Base-by-base conservation (phyloP, 148 eudicot species). In the Silene uniflora region DNA sequence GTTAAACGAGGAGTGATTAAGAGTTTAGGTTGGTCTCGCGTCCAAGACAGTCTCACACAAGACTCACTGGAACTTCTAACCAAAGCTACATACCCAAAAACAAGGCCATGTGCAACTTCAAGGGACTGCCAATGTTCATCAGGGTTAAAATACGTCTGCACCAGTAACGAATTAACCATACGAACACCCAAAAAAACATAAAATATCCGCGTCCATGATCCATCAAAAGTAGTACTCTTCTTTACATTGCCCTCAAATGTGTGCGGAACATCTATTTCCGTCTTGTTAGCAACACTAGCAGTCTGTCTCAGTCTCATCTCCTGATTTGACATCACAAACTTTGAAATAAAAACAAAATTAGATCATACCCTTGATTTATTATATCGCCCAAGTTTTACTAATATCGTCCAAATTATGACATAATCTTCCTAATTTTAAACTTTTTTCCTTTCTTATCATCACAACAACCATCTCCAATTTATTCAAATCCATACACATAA, bases 101-200 rank as follows among this genome's bases (percentile, higher is more conserved):
- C 83, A 44, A 92, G 81, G 46, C 84, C 89, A 77, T 95, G 98
- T 14, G 91, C 98, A 75, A 95, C 97, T 81, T 95, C 98, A 76
- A 89, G 87, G 68, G 92, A 89, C 79, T 95, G 98, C 98, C 98
- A 95, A 73, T 95, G 93, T 73, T 95, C 98, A 85, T 95, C 98
- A 0, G 97, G 97, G 78, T 95, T 95, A 76, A 95, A 95, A 73
- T 92, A 95, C 2, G 97, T 95, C 72, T 95, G 97, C 56, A 95
- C 90, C 39, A 95, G 62, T 64, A 92, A 85, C 24, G 98, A 82
- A 79, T 92, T 95, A 46, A 83, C 66, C 61, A 87, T 62, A 42
- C 97, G 89, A 23, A 84, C 22, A 60, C 49, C 74, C 80, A 94
- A 75, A 77, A 96, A 94, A 61, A 84, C 64, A 10, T 83, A 14